phyloP scores from a whole-genome alignment of 257 asterid species.

The Gynochthodes officinalis region DNA sequence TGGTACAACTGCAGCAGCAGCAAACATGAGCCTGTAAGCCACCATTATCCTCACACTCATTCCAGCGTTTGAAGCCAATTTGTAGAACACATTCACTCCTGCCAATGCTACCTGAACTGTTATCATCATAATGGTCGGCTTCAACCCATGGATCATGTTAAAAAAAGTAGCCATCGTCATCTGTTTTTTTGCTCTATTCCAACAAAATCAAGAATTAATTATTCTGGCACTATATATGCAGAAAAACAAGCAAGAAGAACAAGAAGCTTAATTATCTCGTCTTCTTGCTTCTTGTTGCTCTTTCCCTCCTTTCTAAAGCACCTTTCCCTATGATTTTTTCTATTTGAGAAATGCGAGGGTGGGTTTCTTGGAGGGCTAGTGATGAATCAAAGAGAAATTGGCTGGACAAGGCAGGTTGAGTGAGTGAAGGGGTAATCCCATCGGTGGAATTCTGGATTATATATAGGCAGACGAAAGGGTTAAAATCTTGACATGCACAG shows the following conservation, averaged over 20 bases:
- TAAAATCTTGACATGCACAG: neutral
- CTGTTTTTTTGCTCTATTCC: neutral
- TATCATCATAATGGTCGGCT: slow-evolving; percentile 61
- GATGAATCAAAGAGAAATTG: neutral
- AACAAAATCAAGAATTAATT: no score
- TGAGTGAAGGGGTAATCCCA: no score
- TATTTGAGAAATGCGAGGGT: no score
- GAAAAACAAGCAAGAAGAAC: neutral
- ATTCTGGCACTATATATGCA: no score
- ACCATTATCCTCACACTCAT: slow-evolving; percentile 47
- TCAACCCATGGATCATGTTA: slow-evolving; percentile 42
- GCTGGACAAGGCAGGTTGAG: no score
- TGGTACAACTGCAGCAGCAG: slow-evolving; percentile 48
- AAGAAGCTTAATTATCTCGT: no score
- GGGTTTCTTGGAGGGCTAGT: neutral
- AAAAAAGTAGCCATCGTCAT: slow-evolving; percentile 33
- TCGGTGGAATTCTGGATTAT: no score
- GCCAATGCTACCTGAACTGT: slow-evolving; percentile 34
- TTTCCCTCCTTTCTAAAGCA: neutral
- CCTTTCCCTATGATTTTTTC: no score
- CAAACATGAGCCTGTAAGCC: slow-evolving; percentile 65
- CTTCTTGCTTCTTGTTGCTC: slow-evolving; percentile 12
- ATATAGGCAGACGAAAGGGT: neutral
- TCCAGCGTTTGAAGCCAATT: slow-evolving; percentile 48
- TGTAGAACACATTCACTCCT: slow-evolving; percentile 45